Percentiles rank a stretch among this genome's conserved stretches.
Evolutionary conservation across 257 asterid genomes (phyloP).

Genomic region (Ilex aquifolium): DNA sequence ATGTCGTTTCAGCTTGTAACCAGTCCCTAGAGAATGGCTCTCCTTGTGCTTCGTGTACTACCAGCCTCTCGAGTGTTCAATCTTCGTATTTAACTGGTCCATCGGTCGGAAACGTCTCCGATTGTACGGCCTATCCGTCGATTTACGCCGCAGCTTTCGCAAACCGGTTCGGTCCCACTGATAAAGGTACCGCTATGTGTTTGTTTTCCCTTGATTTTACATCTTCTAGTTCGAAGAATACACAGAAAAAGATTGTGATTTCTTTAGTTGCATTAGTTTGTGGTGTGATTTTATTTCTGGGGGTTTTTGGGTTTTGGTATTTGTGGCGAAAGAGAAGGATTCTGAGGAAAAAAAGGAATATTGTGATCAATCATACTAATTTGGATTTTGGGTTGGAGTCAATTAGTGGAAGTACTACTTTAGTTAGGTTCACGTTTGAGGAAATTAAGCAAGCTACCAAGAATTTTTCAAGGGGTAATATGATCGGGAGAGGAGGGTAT

Average conservation of each 20-base stretch:
- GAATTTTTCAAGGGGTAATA: background rate
- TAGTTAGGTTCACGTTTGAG: background rate
- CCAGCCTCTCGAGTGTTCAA: background rate
- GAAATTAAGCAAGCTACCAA: background rate
- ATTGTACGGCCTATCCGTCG: background rate
- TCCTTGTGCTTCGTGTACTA: background rate
- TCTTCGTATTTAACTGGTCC: background rate
- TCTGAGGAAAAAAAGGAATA: background rate
- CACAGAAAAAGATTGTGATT: background rate
- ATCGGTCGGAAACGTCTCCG: background rate
- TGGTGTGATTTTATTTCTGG: background rate
- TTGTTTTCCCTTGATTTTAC: background rate
- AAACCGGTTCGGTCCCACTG: background rate
- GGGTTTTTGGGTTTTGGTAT: background rate
- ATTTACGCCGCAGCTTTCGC: background rate
- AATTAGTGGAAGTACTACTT: background rate
- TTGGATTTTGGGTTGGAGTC: background rate
- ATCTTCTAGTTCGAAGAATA: background rate
- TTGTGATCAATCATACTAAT: too few relatives aligned
- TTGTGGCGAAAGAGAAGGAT: background rate
- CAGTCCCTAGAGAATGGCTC: background rate
- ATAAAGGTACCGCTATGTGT: background rate
- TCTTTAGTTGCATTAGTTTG: background rate
- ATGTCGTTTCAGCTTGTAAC: background rate
- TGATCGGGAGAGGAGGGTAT: background rate